Conservation (phyloP, 768 basidiomycete genomes). For the Calocybe cyanea region DNA sequence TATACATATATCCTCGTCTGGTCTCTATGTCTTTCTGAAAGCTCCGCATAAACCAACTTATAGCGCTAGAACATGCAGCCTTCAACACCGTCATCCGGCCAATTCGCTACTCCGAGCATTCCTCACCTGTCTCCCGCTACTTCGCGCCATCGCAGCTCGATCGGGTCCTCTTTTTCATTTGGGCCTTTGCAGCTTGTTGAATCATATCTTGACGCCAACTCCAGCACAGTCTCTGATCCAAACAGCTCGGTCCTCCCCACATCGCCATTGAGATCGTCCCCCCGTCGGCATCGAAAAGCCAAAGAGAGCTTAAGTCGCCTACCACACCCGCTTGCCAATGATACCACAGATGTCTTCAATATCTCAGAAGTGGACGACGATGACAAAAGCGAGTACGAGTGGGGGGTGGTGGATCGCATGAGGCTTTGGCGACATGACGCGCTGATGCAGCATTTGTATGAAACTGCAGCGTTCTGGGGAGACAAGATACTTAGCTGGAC, state of each 20-base stretch:
- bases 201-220: constrained; percentile 63
- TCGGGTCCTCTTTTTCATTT: constrained; percentile 81
- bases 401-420: constrained; percentile 94
- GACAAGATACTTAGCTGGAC: constrained; percentile 97
- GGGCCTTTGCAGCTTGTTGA: constrained; percentile 74
- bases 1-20: too few relatives aligned
- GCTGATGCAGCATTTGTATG: constrained; percentile 96
- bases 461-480: constrained; percentile 97
- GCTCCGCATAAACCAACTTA: too few relatives aligned
- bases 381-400: constrained; percentile 59
- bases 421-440: constrained; percentile 97
- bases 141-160: constrained; percentile 62
- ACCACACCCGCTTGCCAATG: constrained; percentile 74
- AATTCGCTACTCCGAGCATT: constrained; percentile 41
- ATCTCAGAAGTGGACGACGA: constrained; percentile 60
- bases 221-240: constrained; percentile 67
- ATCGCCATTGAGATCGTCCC: constrained; percentile 69
- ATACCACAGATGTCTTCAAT: constrained; percentile 73
- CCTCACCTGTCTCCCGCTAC: constrained; percentile 52
- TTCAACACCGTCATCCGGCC: constrained; percentile 47
- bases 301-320: constrained; percentile 48
- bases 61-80: constrained; percentile 31
- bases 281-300: constrained; percentile 48
- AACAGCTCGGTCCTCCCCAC: constrained; percentile 74
- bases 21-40: too few relatives aligned